Evolutionary conservation across 106 monocot genomes (phyloP).

Genomic region (Allium sativum): DNA sequence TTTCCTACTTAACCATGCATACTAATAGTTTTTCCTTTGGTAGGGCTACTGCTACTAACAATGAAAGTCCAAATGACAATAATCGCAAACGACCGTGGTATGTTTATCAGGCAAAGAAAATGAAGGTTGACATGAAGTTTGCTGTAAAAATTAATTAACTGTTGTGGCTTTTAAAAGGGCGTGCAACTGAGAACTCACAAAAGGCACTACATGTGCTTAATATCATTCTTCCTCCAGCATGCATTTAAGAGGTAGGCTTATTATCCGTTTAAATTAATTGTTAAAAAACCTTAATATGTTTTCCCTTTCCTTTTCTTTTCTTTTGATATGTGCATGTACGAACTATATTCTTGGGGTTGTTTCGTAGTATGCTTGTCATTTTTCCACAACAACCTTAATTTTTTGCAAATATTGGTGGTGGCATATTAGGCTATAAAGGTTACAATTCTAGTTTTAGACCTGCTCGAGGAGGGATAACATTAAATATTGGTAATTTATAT

Average conservation of each 20-base stretch:
- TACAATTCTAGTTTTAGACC: constrained; percentile 81
- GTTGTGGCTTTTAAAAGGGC: constrained; percentile 51
- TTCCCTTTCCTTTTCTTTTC: no score
- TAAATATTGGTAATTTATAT: constrained; percentile 59
- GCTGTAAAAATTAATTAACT: constrained; percentile 68
- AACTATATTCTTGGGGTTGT: constrained; percentile 66
- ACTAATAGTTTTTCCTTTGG: neutral
- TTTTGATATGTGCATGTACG: no score
- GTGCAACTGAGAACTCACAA: constrained; percentile 65
- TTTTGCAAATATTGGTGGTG: constrained; percentile 69
- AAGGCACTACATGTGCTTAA: constrained; percentile 86
- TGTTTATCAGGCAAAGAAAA: constrained; percentile 51
- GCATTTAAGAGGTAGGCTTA: constrained; percentile 59
- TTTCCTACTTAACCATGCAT: neutral
- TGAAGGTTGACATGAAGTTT: constrained; percentile 66
- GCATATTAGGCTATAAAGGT: constrained; percentile 63
- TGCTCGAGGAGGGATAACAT: constrained; percentile 14
- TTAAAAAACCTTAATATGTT: no score
- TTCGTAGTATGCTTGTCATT: constrained; percentile 78
- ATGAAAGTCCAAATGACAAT: constrained; percentile 49
- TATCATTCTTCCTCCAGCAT: constrained; percentile 76
- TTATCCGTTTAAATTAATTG: no score
- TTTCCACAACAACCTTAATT: constrained; percentile 61
- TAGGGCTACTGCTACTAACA: constrained; percentile 8
- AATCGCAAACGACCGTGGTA: constrained; percentile 47